These are phyloP conservation scores for Mitragyna speciosa DNA, from an alignment of 257 asterid species.

Conservation along the genomic window DNA sequence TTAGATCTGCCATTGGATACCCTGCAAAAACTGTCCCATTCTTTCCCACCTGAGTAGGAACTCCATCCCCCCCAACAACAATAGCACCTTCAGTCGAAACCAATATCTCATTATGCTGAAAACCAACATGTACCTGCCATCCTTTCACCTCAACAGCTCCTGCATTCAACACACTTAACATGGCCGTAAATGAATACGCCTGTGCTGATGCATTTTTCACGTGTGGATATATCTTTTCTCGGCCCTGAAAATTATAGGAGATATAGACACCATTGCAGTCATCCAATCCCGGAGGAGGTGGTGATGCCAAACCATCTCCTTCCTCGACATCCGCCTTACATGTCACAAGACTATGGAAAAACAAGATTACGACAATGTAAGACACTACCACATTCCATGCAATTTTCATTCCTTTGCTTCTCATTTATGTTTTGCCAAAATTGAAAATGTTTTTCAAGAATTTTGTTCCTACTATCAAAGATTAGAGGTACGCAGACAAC, in stretches of 20 bases:
- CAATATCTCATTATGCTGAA: conserved; percentile 68
- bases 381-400: conserved; percentile 33
- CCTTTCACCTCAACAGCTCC: conserved; percentile 63
- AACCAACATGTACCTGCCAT: conserved; percentile 66
- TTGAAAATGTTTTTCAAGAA: conserved; percentile 5
- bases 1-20: conserved; percentile 65
- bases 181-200: conserved; percentile 74
- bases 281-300: conserved; percentile 46
- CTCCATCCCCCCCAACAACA: conserved; percentile 51
- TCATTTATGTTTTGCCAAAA: conserved; percentile 7
- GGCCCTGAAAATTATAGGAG: conserved; percentile 57
- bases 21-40: conserved; percentile 74
- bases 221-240: conserved; percentile 68
- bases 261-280: conserved; percentile 66
- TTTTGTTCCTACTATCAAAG: background rate
- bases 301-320: conserved; percentile 24
- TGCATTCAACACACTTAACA: conserved; percentile 48
- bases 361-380: conserved; percentile 30
- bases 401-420: conserved; percentile 35
- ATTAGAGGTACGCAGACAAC: background rate
- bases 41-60: conserved; percentile 55
- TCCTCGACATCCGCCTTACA: conserved; percentile 34
- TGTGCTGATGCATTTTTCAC: conserved; percentile 78
- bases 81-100: conserved; percentile 78
- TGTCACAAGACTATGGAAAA: conserved; percentile 15